Conservation (phyloP, 495 filamentous ascomycete genomes). For the Diplogelasinospora grovesii region DNA sequence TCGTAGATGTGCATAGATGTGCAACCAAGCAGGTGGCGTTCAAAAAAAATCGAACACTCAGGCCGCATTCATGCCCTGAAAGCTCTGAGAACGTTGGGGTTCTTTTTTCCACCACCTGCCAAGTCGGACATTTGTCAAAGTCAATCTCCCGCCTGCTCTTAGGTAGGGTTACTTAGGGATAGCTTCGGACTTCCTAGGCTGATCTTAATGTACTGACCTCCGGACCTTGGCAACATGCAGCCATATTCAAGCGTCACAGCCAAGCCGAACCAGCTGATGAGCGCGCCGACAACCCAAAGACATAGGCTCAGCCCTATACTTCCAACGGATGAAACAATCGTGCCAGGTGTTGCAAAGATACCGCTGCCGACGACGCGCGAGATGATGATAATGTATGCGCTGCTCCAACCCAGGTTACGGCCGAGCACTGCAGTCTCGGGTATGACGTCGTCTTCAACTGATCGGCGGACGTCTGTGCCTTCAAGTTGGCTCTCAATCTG, state of each 20-base stretch:
- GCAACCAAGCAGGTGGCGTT: too few relatives aligned
- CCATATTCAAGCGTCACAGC: slow-evolving; percentile 62
- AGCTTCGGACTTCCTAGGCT: too few relatives aligned
- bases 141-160: too few relatives aligned
- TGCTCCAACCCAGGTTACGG: slow-evolving; percentile 58
- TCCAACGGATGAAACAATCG: slow-evolving; percentile 59
- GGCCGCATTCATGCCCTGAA: too few relatives aligned
- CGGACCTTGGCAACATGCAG: slow-evolving; percentile 63
- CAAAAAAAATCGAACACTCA: too few relatives aligned
- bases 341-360: slow-evolving; percentile 68
- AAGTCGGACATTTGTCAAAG: too few relatives aligned
- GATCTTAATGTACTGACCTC: slow-evolving; percentile 50
- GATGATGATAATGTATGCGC: slow-evolving; percentile 68
- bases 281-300: slow-evolving; percentile 58
- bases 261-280: slow-evolving; percentile 54
- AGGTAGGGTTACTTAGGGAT: too few relatives aligned
- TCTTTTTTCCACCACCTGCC: too few relatives aligned
- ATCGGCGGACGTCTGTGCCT: slow-evolving; percentile 7
- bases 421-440: slow-evolving; percentile 58
- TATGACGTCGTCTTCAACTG: slow-evolving; percentile 51
- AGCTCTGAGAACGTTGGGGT: too few relatives aligned
- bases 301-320: slow-evolving; percentile 59
- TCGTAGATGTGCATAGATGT: too few relatives aligned
- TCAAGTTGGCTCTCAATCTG: background rate
- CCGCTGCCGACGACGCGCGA: slow-evolving; percentile 70